Evolutionary conservation across 2,329 filamentous ascomycete genomes (phyloP).

Genomic region (Trichoderma atrobrunneum): DNA sequence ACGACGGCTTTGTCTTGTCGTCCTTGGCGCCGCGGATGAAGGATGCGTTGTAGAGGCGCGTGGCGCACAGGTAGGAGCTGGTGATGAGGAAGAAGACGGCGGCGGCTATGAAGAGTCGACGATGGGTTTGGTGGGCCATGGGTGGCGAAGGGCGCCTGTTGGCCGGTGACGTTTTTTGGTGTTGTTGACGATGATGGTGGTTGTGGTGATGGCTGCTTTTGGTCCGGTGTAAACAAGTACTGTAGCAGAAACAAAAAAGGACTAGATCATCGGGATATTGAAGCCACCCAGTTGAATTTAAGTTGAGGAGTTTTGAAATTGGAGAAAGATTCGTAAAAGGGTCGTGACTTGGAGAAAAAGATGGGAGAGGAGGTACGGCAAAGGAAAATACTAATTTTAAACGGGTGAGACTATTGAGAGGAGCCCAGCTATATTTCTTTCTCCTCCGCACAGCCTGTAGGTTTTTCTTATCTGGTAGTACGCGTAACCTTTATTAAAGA

Average conservation of each 20-base stretch:
- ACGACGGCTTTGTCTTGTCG: background rate
- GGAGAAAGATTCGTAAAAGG: background rate
- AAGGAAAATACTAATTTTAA: background rate
- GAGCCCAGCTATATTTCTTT: background rate
- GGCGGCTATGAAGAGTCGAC: constrained; percentile 32
- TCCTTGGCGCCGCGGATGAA: constrained; percentile 9
- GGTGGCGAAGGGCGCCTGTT: background rate
- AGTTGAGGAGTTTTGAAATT: background rate
- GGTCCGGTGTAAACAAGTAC: background rate
- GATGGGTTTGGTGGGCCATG: constrained; percentile 27
- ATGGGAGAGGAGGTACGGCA: background rate
- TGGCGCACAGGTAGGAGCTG: constrained; percentile 35
- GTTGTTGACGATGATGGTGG: background rate
- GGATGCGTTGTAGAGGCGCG: constrained; percentile 29
- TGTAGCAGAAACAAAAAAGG: background rate
- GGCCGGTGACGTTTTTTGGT: background rate
- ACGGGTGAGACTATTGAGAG: background rate
- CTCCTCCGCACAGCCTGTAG: background rate
- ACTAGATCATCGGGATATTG: background rate
- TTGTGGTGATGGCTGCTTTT: constrained; percentile 8
- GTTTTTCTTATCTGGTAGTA: background rate
- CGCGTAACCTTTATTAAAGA: background rate
- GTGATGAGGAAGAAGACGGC: constrained; percentile 34
- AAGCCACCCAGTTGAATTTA: background rate
- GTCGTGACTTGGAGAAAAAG: background rate